Evolutionary conservation across 164 flowering plant genomes (phyloP).

Genomic region (Protea cynaroides): DNA sequence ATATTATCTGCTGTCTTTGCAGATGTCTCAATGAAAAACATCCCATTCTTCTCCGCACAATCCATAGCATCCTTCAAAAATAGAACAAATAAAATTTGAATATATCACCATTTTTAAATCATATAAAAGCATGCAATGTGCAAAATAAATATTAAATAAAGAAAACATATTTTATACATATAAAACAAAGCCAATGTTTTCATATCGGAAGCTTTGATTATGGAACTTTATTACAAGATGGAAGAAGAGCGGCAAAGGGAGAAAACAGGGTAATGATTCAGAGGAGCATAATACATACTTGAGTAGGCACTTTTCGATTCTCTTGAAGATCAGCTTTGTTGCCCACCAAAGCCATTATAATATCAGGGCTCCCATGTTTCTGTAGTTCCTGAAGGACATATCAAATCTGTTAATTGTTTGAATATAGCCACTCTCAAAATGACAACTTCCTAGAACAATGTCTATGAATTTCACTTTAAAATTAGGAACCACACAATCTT

Average conservation of each 20-base stretch:
- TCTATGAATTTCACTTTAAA: too few relatives aligned
- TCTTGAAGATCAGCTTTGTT: conserved; percentile 98
- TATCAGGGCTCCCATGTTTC: conserved; percentile 94
- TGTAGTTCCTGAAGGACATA: conserved; percentile 69
- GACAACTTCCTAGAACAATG: too few relatives aligned
- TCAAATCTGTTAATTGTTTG: neutral
- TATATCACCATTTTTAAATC: neutral
- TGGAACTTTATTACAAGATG: too few relatives aligned
- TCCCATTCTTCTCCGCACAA: conserved; percentile 93
- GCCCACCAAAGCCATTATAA: conserved; percentile 96
- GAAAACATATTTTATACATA: neutral
- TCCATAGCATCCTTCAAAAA: conserved; percentile 72
- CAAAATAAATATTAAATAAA: neutral
- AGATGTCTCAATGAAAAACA: conserved; percentile 98
- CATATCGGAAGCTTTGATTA: neutral
- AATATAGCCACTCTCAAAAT: too few relatives aligned
- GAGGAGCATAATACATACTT: conserved; percentile 40
- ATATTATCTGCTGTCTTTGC: conserved; percentile 99
- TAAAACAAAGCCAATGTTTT: neutral
- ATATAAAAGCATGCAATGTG: neutral
- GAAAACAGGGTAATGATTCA: too few relatives aligned
- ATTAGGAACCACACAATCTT: too few relatives aligned
- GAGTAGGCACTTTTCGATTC: conserved; percentile 62
- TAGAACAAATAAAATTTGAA: neutral
- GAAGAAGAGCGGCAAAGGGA: too few relatives aligned